phyloP scores from a whole-genome alignment of 78 protist genomes.

The Dictyostelium intermedium region DNA sequence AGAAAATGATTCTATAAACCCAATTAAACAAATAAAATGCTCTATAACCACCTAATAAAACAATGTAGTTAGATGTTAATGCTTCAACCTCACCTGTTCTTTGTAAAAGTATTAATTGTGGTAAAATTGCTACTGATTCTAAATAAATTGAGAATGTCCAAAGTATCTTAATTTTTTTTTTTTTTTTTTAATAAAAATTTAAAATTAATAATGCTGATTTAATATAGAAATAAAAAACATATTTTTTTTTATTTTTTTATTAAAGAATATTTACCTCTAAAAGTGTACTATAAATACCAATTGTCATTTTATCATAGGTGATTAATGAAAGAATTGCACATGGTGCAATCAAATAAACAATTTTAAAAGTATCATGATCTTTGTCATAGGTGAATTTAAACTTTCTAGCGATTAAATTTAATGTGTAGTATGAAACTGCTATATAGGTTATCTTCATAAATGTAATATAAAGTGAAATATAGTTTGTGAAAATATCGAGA shows the following conservation, averaged over 20 bases:
- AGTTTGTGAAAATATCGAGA: slow-evolving; percentile 83
- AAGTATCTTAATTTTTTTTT: slow-evolving; percentile 61
- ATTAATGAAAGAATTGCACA: slow-evolving; percentile 81
- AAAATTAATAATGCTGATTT: too few species aligned
- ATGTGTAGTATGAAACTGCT: slow-evolving; percentile 71
- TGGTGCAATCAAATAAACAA: slow-evolving; percentile 84
- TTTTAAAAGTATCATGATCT: slow-evolving; percentile 86
- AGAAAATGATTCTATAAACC: slow-evolving; percentile 92
- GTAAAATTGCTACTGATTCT: slow-evolving; percentile 98
- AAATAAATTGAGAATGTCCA: slow-evolving; percentile 97
- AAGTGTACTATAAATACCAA: neutral
- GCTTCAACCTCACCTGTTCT: slow-evolving; percentile 89
- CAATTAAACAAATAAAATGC: slow-evolving; percentile 96
- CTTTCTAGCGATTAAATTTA: slow-evolving; percentile 84
- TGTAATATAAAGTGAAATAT: slow-evolving; percentile 80
- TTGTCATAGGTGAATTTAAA: slow-evolving; percentile 86
- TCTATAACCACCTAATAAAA: slow-evolving; percentile 92
- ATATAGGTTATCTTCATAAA: slow-evolving; percentile 93
- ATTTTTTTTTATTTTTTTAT: neutral
- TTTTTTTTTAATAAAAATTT: neutral
- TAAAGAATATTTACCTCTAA: slow-evolving; percentile 25
- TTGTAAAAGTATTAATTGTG: slow-evolving; percentile 94
- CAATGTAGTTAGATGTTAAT: slow-evolving; percentile 92
- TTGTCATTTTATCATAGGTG: slow-evolving; percentile 8
- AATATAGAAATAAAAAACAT: too few species aligned